Evolutionary conservation across 306 rosid species (phyloP), one percentile per base, ranked within the genome.

Genomic region (peach (Prunus persica)): DNA sequence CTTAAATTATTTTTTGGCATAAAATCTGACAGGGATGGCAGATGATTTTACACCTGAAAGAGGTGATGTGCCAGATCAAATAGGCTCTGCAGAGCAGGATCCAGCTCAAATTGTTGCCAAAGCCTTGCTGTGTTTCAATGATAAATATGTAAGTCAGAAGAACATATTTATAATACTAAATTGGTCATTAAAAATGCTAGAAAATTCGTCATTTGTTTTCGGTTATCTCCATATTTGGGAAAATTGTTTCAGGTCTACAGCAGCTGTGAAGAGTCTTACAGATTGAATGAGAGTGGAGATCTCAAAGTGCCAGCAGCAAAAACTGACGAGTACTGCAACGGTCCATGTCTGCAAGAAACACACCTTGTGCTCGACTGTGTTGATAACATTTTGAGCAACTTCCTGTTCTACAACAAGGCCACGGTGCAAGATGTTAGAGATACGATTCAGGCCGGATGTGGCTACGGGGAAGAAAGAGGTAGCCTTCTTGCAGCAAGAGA

Each of bases 381-480:
- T 8, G 93, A 88, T 0, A 80, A 80, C 79, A 86, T 94, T 56
- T 89, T 92, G 67, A 52, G 41, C 50, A 69, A 87, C 83, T 94
- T 92, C 71, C 0, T 86, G 78, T 92, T 94, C 75, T 90, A 86
- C 84, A 94, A 94, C 57, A 86, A 67, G 64, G 98, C 97, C 73
- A 90, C 97, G 0, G 78, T 92, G 38, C 66, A 72, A 22, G 98
- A 90, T 58, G 69, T 94, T 49, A 82, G 79, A 71, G 87, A 86
- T 13, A 94, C 93, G 2, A 12, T 94, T 76, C 69, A 77, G 2
- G 90, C 95, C 52, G 97, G 71, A 10, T 94, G 98, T 82, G 96
- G 95, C 30, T 83, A 84, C 57, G 97, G 98, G 34, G 85, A 89
- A 2, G 79, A 89, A 73, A 85, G 97, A 91, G 98, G 98, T 89